Percentiles rank a stretch among this genome's conserved stretches.
Evolutionary conservation across 805 yeast genomes (phyloP).

Genomic region (Lipomyces chichibuensis): DNA sequence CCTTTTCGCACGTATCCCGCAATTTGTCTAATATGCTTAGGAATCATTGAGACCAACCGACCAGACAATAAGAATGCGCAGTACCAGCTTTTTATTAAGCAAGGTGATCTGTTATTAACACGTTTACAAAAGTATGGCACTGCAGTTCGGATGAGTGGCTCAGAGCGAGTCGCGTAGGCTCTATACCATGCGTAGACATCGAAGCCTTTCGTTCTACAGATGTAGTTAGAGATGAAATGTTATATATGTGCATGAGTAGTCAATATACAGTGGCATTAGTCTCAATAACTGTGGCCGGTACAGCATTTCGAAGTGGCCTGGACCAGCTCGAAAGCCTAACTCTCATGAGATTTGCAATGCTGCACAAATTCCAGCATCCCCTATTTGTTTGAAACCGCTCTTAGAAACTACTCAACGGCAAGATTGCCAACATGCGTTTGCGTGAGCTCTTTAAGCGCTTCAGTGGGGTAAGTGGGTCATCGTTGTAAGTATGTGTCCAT

Average conservation of each 20-base stretch:
- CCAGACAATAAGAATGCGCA: constrained; percentile 96
- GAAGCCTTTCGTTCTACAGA: not conserved
- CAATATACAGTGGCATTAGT: not conserved
- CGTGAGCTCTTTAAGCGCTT: not conserved
- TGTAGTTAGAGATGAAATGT: not conserved
- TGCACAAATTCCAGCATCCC: not conserved
- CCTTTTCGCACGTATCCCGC: not conserved
- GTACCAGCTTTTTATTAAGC: constrained; percentile 83
- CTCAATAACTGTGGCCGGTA: not conserved
- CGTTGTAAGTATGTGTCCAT: too few relatives aligned
- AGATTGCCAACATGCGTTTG: not conserved
- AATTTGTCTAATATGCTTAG: constrained; percentile 3
- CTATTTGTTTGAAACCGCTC: not conserved
- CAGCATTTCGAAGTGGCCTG: not conserved
- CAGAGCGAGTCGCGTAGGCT: constrained; percentile 52
- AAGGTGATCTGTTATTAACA: constrained; percentile 89
- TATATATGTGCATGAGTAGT: not conserved
- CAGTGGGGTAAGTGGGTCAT: not conserved
- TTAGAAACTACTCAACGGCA: not conserved
- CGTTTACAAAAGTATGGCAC: constrained; percentile 96
- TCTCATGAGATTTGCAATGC: not conserved
- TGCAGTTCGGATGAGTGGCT: constrained; percentile 92
- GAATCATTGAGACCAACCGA: constrained; percentile 88
- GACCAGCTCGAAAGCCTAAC: not conserved
- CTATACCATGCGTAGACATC: not conserved